Base-by-base conservation (phyloP, 1,139 yeast species). In the Protomyces inouyei region DNA sequence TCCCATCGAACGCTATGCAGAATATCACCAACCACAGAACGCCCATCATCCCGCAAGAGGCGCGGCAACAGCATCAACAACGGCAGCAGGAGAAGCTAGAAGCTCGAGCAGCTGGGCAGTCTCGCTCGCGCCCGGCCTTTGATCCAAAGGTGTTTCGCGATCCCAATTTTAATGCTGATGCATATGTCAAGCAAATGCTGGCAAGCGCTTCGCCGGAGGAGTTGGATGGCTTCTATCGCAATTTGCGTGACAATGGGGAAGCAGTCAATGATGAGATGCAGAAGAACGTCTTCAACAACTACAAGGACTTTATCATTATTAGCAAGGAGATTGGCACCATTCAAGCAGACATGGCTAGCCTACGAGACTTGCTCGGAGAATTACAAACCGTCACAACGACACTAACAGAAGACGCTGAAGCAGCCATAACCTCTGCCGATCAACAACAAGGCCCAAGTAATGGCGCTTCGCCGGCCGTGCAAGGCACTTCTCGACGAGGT, bases 141-240 rank as follows among this genome's bases (percentile, higher is more conserved):
- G 59, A 51, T n/a, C 66, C 61, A 12, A 35, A 46, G 5, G 65
- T 54, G 51, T 65, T 65, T 45, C 14, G 57, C 35, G 61, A 60
- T 14, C 65, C 64, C 18, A 40, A 65, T 35, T 65, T 65, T 38
- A 55, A 63, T 28, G 56, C 67, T 3, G 67, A 65, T 21, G 25
- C 60, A 21, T 65, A 65, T 40, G 64, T 65, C 38, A 60, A 56
- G 48, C 32, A 32, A 6, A 55, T 54, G 51, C 61, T 65, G 36
- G 57, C 61, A 3, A 40, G 61, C 37, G 65, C 68, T 12, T 48
- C 68, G 6, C 69, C 67, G 14, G 61, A 51, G 12, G 69, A 67
- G 28, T 37, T 68, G 25, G 57, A 57, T 6, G 55, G 21, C 9
- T 66, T 68, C 55, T 64, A 65, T 18, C 55, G 45, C 28, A 40